Evolutionary conservation across 2,329 filamentous ascomycete species (phyloP).

Genomic region (Aspergillus caelatus): DNA sequence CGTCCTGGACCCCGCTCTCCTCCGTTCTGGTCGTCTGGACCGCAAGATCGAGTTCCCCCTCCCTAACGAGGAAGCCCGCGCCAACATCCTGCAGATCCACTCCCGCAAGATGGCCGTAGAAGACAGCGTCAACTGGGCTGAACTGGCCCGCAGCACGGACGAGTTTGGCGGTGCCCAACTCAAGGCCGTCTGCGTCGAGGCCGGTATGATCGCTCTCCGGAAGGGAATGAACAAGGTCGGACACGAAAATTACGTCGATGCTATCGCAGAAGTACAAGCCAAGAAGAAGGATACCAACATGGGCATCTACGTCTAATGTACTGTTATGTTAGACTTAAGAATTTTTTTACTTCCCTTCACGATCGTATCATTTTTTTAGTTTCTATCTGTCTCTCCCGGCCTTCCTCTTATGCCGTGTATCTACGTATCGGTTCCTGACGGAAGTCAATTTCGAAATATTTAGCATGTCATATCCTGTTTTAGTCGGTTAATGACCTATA

Average conservation of each 20-base stretch:
- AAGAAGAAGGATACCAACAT: conserved; percentile 83
- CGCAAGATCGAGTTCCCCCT: conserved; percentile 98
- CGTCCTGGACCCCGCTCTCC: conserved; percentile 85
- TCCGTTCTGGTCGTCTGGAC: conserved; percentile 89
- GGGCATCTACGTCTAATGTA: conserved; percentile 46
- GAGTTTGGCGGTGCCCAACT: conserved; percentile 98
- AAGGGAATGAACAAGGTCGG: conserved; percentile 95
- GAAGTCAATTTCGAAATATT: not conserved
- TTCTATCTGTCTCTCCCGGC: not conserved
- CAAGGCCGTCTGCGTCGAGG: conserved; percentile 98
- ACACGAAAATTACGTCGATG: conserved; percentile 98
- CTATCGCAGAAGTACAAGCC: conserved; percentile 84
- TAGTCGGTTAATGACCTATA: not conserved
- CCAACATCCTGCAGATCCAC: conserved; percentile 96
- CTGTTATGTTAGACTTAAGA: not conserved
- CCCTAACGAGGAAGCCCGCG: conserved; percentile 95
- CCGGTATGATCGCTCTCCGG: conserved; percentile 96
- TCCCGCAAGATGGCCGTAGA: conserved; percentile 98
- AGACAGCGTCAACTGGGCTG: conserved; percentile 89
- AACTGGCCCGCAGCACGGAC: conserved; percentile 93
- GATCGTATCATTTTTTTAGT: conserved; percentile 3
- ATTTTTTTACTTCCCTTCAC: conserved; percentile 3
- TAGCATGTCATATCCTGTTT: not conserved
- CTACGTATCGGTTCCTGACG: conserved; percentile 9
- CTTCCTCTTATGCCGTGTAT: conserved; percentile 12